Percentiles rank a stretch among this genome's conserved stretches.
phyloP scores from a whole-genome alignment of 2,329 filamentous ascomycete species.

The Beauveria sp. region DNA sequence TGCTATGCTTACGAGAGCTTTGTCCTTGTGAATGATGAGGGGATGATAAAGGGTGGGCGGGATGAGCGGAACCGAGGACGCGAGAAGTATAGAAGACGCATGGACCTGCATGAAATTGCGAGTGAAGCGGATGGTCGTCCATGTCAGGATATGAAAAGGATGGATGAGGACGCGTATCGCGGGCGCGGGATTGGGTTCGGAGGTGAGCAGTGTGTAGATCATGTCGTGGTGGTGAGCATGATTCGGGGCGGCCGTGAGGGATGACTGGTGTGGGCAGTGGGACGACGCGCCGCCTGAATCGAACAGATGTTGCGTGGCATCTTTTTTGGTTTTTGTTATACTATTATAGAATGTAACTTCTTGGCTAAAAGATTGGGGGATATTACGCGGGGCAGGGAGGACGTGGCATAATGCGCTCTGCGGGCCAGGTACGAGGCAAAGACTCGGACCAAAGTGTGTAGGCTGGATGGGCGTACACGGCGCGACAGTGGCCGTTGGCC shows the following conservation, averaged over 20 bases:
- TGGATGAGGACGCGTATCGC: not conserved
- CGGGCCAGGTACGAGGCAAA: too few relatives aligned
- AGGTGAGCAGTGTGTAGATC: not conserved
- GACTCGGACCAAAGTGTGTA: too few relatives aligned
- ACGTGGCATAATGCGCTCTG: too few relatives aligned
- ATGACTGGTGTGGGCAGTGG: too few relatives aligned
- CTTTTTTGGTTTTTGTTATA: not conserved
- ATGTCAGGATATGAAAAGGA: not conserved
- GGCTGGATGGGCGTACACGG: too few relatives aligned
- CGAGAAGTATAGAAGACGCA: too few relatives aligned
- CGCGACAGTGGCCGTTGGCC: too few relatives aligned
- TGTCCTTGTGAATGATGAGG: not conserved
- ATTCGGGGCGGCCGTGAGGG: not conserved
- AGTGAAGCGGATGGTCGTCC: not conserved
- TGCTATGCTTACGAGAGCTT: not conserved
- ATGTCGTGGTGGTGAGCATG: not conserved
- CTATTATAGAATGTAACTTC: too few relatives aligned
- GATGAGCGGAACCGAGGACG: not conserved
- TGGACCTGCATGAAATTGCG: not conserved
- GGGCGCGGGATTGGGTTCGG: slow-evolving; percentile 1
- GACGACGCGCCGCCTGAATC: too few relatives aligned
- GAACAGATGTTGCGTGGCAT: not conserved
- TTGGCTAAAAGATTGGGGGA: too few relatives aligned
- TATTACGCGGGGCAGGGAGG: too few relatives aligned
- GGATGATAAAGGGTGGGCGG: not conserved